Conservation (phyloP, 2,329 filamentous ascomycete species). For the Pseudopithomyces maydicus region DNA sequence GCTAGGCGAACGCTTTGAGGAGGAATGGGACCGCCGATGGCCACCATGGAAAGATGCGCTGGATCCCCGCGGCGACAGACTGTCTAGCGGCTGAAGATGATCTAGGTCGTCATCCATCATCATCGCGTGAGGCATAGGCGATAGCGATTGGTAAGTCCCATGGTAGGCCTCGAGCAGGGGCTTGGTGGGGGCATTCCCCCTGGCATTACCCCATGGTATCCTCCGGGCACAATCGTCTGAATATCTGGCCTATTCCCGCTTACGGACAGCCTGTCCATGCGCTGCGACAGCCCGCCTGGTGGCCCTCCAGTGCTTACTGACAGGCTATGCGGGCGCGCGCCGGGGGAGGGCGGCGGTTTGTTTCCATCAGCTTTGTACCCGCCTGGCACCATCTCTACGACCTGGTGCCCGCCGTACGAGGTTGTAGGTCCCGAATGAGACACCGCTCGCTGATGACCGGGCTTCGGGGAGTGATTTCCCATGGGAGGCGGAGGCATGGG, state of each 20-base stretch:
- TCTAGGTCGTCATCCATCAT: constrained; percentile 62
- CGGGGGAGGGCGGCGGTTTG: constrained; percentile 39
- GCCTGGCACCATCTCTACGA: constrained; percentile 51
- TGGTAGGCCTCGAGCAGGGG: constrained; percentile 87
- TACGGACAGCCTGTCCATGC: constrained; percentile 55
- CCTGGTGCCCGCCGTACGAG: constrained; percentile 37
- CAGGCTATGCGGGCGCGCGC: constrained; percentile 38
- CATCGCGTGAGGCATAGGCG: constrained; percentile 86
- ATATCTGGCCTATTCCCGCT: constrained; percentile 52
- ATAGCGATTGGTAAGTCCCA: constrained; percentile 92
- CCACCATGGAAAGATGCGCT: constrained; percentile 29
- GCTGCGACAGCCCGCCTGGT: constrained; percentile 44
- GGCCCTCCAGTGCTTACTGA: constrained; percentile 28
- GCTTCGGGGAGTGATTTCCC: constrained; percentile 30
- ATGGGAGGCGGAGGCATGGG: constrained; percentile 40
- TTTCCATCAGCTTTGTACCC: constrained; percentile 23
- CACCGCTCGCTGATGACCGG: constrained; percentile 28
- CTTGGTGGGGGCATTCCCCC: constrained; percentile 69
- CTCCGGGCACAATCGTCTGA: constrained; percentile 39
- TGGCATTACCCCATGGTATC: constrained; percentile 27
- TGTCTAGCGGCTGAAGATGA: constrained; percentile 42
- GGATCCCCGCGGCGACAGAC: constrained; percentile 37
- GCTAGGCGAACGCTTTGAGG: constrained; percentile 39
- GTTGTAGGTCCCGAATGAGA: constrained; percentile 25
- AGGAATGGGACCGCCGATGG: constrained; percentile 36